Evolutionary conservation across 257 asterid genomes (phyloP).

Genomic region (Rubia yunnanensis): DNA sequence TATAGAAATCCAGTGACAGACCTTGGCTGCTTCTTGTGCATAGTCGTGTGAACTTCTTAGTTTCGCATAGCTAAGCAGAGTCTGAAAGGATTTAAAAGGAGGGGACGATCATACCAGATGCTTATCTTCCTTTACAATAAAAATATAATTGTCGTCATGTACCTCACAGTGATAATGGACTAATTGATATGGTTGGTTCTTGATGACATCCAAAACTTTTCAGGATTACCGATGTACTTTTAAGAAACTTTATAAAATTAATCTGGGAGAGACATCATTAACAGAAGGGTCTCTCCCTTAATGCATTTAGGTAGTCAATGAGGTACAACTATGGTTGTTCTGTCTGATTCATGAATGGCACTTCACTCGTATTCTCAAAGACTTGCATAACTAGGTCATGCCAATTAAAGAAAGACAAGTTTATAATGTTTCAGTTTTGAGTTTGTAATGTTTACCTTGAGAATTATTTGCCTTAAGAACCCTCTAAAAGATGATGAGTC

Average conservation of each 20-base stretch:
- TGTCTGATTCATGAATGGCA: not conserved
- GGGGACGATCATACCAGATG: not conserved
- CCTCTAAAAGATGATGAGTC: not conserved
- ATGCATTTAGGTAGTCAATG: not conserved
- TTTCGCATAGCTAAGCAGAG: not conserved
- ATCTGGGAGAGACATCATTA: not conserved
- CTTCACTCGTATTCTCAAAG: not conserved
- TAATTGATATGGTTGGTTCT: not conserved
- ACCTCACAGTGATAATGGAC: not conserved
- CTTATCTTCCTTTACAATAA: not conserved
- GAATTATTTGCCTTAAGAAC: not conserved
- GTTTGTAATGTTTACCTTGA: not conserved
- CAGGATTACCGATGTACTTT: no score
- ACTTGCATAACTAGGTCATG: not conserved
- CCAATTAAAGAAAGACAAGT: not conserved
- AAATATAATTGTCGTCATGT: not conserved
- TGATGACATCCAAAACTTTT: no score
- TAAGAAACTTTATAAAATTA: not conserved
- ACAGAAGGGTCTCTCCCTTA: not conserved
- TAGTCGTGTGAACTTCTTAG: not conserved
- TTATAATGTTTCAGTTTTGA: not conserved
- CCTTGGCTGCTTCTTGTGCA: not conserved
- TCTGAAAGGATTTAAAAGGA: not conserved
- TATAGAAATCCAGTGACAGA: not conserved
- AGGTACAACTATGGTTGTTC: not conserved